Conservation (phyloP, 2,329 filamentous ascomycete species). For the Botrytis hyacinthi region DNA sequence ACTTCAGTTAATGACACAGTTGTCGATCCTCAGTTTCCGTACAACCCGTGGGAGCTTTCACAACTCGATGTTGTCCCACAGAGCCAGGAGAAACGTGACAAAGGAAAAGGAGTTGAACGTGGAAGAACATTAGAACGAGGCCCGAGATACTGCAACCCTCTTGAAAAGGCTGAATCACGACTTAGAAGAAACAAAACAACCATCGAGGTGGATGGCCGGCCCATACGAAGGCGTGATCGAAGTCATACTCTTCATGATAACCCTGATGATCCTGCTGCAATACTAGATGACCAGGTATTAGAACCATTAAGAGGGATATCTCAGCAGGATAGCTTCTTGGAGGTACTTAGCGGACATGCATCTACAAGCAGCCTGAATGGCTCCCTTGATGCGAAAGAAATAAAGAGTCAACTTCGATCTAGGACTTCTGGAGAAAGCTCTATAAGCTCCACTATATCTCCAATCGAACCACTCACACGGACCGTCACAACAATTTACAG, state of each 20-base stretch:
- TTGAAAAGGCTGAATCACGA: constrained; percentile 33
- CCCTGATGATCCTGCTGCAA: constrained; percentile 32
- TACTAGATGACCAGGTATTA: constrained; percentile 36
- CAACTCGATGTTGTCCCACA: not conserved
- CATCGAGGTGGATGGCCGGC: constrained; percentile 32
- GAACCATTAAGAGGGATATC: constrained; percentile 34
- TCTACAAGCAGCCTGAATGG: constrained; percentile 6
- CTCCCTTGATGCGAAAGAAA: not conserved
- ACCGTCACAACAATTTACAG: constrained; percentile 25
- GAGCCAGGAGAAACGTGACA: constrained; percentile 4
- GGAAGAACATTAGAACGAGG: constrained; percentile 30
- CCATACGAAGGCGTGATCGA: constrained; percentile 32
- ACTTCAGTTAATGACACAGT: not conserved
- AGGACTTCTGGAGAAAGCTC: not conserved
- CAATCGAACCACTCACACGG: constrained; percentile 9
- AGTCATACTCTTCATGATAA: constrained; percentile 36
- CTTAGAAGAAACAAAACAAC: constrained; percentile 26
- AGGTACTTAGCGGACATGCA: constrained; percentile 27
- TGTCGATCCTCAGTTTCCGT: not conserved
- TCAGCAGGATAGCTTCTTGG: constrained; percentile 31
- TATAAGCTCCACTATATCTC: constrained; percentile 1
- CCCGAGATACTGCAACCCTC: constrained; percentile 30
- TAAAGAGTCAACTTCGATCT: constrained; percentile 6
- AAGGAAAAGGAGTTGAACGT: constrained; percentile 28
- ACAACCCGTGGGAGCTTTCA: constrained; percentile 13